Base-by-base conservation (phyloP, 768 basidiomycete species). In the Solioccasus polychromus region DNA sequence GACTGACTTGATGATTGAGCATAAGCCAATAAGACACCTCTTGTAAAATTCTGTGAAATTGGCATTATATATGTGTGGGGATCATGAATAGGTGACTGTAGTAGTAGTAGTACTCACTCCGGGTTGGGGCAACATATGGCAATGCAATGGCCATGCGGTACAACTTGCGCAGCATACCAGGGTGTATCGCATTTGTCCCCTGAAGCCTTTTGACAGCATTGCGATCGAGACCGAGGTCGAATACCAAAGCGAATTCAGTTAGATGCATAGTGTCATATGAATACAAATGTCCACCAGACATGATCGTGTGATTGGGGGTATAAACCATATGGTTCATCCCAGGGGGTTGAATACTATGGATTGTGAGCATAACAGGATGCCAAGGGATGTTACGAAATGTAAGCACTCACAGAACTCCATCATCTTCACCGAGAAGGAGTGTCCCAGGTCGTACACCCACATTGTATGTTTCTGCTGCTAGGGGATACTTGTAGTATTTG, bases 301-400 rank as follows among this genome's bases (percentile, higher is more conserved):
- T 22, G 9, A 51, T 18, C 6, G 23, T 28, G 23, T 11, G 2
- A 11, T 35, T 15, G 12, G 50, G 46, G 2, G 47, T 47, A 35
- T 51, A 48, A 3, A 48, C 45, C 12, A 25, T 14, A 10, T 51
- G 40, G 11, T 43, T 28, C 0, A 19, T 20, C 6, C 35, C 35
- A 4, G 47, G 47, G 9, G 47, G 39, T 40, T 50, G 49, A 25
- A 52, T 49, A 8, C 51, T 52, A 15, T n/a, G n/a, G n/a, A n/a
- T n/a, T n/a, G n/a, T n/a, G n/a, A n/a, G n/a, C n/a, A n/a, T n/a
- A 17, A 22, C 7, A 11, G 20, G n/a, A 14, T 25, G 15, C 20
- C 3, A 45, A 6, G 15, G 4, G 9, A 9, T 26, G 24, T 9
- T 7, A 39, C 23, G 9, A 15, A 23, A 11, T 10, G 19, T 25